Percentiles rank a stretch among this genome's conserved stretches.
Evolutionary conservation across 2,329 filamentous ascomycete genomes (phyloP).

Genomic region (Aspergillus ochraceus): DNA sequence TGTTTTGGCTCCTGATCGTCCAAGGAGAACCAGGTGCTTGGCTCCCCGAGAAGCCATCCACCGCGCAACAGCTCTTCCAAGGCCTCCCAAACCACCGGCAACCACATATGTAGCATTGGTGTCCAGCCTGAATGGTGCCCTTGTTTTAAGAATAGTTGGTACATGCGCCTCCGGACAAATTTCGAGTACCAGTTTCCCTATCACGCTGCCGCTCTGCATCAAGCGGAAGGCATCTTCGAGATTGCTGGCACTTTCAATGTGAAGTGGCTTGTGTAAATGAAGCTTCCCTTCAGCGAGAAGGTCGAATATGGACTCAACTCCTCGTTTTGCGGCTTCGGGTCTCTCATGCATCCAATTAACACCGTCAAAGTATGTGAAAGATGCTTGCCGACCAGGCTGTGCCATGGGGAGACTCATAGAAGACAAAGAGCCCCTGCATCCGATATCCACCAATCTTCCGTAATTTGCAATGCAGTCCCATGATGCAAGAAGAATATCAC

Average conservation of each 20-base stretch:
- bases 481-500: slow-evolving; percentile 26
- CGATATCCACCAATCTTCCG: slow-evolving; percentile 24
- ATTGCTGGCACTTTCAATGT: neutral
- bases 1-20: slow-evolving; percentile 6
- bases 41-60: slow-evolving; percentile 11
- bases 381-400: neutral
- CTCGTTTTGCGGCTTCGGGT: neutral
- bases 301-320: neutral
- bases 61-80: slow-evolving; percentile 4
- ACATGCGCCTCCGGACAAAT: neutral
- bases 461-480: slow-evolving; percentile 28
- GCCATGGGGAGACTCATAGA: neutral
- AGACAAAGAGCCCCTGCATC: slow-evolving; percentile 7
- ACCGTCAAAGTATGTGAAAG: neutral
- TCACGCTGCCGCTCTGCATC: slow-evolving; percentile 37
- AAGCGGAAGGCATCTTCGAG: slow-evolving; percentile 29
- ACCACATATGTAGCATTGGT: slow-evolving; percentile 9
- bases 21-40: slow-evolving; percentile 9
- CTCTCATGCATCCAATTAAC: neutral
- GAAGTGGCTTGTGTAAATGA: slow-evolving; percentile 28
- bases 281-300: slow-evolving; percentile 20
- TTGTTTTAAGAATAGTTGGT: neutral
- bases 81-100: slow-evolving; percentile 11
- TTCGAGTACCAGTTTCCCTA: slow-evolving; percentile 40
- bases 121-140: neutral